Base-by-base conservation (phyloP, 169 alveolate genomes). In the Plasmodium gonderi region DNA sequence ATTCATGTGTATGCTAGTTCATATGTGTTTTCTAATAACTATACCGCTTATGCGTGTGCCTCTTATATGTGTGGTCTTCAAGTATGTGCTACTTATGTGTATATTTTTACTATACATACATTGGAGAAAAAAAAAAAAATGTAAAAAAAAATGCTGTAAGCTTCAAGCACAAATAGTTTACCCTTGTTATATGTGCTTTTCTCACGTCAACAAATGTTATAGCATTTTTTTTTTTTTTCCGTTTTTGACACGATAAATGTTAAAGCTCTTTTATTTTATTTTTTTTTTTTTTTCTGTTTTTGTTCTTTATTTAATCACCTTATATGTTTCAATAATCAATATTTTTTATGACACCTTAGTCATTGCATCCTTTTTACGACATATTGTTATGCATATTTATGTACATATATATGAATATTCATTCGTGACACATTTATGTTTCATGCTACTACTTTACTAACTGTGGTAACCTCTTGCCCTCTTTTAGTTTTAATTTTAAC, bases 341-440 rank as follows among this genome's bases (percentile, higher is more conserved):
- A 49, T n/a, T 75, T 75, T 20, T 42, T 17, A 75, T 40, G 23
- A 45, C 81, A 75, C 51, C 29, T 14, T 75, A 75, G 72, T 60
- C 72, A 60, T 60, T 17, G 72, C 4, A 60, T 60, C 26, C 72
- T 20, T 54, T 60, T 60, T 36, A 60, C 38, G 72, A 36, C 36
- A 23, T 60, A 36, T 11, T 20, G 17, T n/a, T 36, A 60, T 1
- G 72, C 72, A 14, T 60, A 60, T 60, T n/a, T n/a, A n/a, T n/a
- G n/a, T n/a, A n/a, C n/a, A n/a, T n/a, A n/a, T n/a, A n/a, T n/a
- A n/a, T n/a, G n/a, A n/a, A n/a, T n/a, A n/a, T n/a, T n/a, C n/a
- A 14, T 36, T 60, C 72, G 38, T 60, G 72, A 36, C 12, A 17
- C 12, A 60, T 20, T 60, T 60, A 17, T 23, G 17, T 60, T 36